Percentiles rank a stretch among this genome's conserved stretches.
phyloP scores from a whole-genome alignment of 306 rosid genomes.

The Medicago ruthenica region DNA sequence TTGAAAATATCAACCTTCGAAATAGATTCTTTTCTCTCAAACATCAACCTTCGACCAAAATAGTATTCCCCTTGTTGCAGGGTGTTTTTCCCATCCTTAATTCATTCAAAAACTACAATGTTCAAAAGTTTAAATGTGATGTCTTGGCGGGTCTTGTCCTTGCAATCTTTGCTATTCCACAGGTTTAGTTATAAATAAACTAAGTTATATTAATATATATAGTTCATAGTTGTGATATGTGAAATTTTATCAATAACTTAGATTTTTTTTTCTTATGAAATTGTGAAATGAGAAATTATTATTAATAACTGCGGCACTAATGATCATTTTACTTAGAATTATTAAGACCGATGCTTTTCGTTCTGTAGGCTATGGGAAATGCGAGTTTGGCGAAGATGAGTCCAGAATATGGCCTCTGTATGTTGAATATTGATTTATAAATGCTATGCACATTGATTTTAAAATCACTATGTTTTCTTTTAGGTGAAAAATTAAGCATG shows the following conservation, averaged over 20 bases:
- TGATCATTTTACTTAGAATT: too few relatives aligned
- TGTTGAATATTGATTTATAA: slow-evolving; percentile 26
- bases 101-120: slow-evolving; percentile 56
- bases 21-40: slow-evolving; percentile 38
- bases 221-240: too few relatives aligned
- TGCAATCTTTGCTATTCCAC: slow-evolving; percentile 82
- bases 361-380: slow-evolving; percentile 48
- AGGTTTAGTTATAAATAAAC: slow-evolving; percentile 45
- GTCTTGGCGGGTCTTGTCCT: slow-evolving; percentile 73
- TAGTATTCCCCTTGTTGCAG: slow-evolving; percentile 27
- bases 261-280: too few relatives aligned
- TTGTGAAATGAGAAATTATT: too few relatives aligned
- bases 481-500: not conserved
- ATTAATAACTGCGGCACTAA: too few relatives aligned
- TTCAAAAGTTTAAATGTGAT: slow-evolving; percentile 54
- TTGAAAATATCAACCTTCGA: slow-evolving; percentile 38
- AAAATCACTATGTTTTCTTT: not conserved
- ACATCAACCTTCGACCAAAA: slow-evolving; percentile 44
- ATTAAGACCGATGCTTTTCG: not conserved
- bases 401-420: slow-evolving; percentile 56
- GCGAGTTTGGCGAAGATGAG: slow-evolving; percentile 50
- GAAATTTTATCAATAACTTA: too few relatives aligned
- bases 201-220: too few relatives aligned
- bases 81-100: slow-evolving; percentile 55
- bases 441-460: slow-evolving; percentile 12